Percentiles rank a stretch among this genome's conserved stretches.
Conservation (phyloP, 768 basidiomycete genomes). For the Lentinula lateritia region DNA sequence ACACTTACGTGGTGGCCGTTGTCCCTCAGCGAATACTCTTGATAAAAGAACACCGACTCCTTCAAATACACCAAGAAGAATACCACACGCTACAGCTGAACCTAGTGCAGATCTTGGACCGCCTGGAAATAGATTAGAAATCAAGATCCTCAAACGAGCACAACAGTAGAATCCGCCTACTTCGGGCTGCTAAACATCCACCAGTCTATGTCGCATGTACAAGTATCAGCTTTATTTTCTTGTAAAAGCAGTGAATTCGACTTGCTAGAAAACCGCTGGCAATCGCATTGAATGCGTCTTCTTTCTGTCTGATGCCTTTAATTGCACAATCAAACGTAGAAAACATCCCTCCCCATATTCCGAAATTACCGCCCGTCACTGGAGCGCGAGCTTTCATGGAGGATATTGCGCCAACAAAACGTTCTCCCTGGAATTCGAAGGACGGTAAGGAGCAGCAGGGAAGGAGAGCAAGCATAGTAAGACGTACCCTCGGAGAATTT, state of each 20-base stretch:
- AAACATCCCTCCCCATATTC: conserved; percentile 97
- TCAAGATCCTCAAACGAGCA: background rate
- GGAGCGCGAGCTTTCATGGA: conserved; percentile 98
- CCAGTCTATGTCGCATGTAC: conserved; percentile 53
- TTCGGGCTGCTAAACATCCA: conserved; percentile 89
- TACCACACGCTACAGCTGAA: conserved; percentile 94
- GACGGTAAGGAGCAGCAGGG: background rate
- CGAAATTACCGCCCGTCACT: conserved; percentile 96
- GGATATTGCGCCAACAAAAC: conserved; percentile 87
- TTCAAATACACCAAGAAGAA: conserved; percentile 90
- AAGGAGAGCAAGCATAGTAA: background rate
- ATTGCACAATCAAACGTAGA: conserved; percentile 98
- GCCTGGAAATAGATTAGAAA: conserved; percentile 40
- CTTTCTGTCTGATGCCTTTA: conserved; percentile 94
- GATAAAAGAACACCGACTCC: conserved; percentile 92
- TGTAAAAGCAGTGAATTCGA: background rate
- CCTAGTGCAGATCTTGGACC: conserved; percentile 88
- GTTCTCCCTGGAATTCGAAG: conserved; percentile 65
- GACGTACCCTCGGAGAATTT: conserved; percentile 86
- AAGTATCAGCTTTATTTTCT: background rate
- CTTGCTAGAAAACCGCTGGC: conserved; percentile 42
- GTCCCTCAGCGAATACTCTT: conserved; percentile 81
- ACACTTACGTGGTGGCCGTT: conserved; percentile 70
- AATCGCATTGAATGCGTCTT: conserved; percentile 99
- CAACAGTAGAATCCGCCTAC: conserved; percentile 39